phyloP scores from a whole-genome alignment of 164 flowering plant species.

The Tetrastigma voinierianum region DNA sequence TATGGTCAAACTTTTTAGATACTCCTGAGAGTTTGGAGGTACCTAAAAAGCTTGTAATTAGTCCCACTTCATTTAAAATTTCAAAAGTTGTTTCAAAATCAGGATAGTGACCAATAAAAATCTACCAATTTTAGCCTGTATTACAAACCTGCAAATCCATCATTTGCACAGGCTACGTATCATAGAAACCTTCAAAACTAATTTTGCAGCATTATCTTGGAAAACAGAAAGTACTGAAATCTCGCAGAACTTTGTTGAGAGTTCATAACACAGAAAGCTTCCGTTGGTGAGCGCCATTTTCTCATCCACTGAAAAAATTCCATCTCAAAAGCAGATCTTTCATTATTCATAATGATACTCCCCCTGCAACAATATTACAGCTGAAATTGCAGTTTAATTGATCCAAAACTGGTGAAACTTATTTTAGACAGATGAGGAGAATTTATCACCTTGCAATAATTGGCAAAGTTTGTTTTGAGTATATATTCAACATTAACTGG shows the following conservation, averaged over 20 bases:
- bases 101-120: no score
- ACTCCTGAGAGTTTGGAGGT: no score
- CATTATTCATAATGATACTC: constrained; percentile 24
- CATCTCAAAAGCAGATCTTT: constrained; percentile 45
- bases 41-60: no score
- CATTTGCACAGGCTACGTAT: constrained; percentile 9
- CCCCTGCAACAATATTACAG: constrained; percentile 25
- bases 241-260: constrained; percentile 38
- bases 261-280: constrained; percentile 45
- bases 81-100: no score
- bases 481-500: constrained; percentile 43
- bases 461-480: constrained; percentile 40
- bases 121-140: no score
- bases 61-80: no score
- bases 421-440: neutral
- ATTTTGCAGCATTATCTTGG: constrained; percentile 27
- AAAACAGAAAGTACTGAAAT: constrained; percentile 30
- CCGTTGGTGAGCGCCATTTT: constrained; percentile 47
- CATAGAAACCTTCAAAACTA: constrained; percentile 19
- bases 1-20: no score
- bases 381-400: neutral
- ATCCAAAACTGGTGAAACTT: no score
- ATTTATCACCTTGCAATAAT: constrained; percentile 33
- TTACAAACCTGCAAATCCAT: constrained; percentile 37
- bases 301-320: constrained; percentile 54